Percentiles rank a stretch among this genome's conserved stretches.
Evolutionary conservation across 139 green algal species (phyloP).

Genomic region (Chlorella sp.): DNA sequence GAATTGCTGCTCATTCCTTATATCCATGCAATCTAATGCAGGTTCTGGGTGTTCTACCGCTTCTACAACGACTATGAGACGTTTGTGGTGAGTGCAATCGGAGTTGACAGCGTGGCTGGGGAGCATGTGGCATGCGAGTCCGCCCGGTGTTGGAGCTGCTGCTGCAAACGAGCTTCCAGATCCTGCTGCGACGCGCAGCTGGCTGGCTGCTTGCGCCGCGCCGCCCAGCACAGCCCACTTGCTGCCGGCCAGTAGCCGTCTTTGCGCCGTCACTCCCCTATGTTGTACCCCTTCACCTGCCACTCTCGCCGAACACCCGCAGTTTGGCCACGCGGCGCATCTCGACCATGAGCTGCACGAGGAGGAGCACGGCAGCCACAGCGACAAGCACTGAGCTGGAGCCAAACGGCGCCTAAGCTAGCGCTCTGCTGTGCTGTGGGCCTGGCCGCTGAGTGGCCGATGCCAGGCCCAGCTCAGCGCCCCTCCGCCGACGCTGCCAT

Average conservation of each 20-base stretch:
- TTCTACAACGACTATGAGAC: constrained; percentile 71
- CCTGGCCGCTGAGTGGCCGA: neutral
- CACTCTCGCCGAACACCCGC: neutral
- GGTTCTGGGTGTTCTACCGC: constrained; percentile 80
- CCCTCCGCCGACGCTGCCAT: neutral
- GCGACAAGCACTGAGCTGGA: neutral
- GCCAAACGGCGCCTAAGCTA: no score
- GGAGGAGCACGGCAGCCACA: constrained; percentile 27
- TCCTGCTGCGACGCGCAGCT: no score
- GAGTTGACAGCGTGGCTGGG: no score
- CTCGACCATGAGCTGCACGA: constrained; percentile 64
- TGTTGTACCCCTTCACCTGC: neutral
- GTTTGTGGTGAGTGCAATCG: constrained; percentile 63
- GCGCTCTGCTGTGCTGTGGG: no score
- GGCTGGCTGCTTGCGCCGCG: neutral
- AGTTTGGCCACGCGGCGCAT: constrained; percentile 62
- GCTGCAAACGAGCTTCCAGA: no score
- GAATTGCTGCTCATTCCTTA: no score
- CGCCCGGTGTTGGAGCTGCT: no score
- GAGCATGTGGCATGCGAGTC: no score
- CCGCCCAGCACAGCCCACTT: neutral
- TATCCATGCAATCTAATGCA: no score
- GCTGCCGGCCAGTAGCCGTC: neutral
- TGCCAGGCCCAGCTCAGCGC: no score
- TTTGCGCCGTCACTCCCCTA: neutral